phyloP scores from a whole-genome alignment of 768 basidiomycete species.

The Podaxis rugospora region DNA sequence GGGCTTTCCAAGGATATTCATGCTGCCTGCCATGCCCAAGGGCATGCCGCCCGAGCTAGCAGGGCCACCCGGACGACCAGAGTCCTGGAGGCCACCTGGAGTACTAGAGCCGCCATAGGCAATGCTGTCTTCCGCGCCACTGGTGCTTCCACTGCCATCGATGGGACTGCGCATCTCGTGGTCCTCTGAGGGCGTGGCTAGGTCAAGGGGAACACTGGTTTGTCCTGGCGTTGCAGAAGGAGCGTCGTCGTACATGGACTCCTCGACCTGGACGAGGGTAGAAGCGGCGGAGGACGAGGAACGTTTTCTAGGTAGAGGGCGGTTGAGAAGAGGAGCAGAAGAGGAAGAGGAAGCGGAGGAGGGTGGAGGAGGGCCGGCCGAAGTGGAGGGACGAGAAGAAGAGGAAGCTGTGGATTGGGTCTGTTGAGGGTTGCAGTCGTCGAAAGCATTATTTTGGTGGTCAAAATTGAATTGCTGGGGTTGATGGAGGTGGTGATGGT shows the following conservation, averaged over 20 bases:
- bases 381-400: conserved; percentile 19
- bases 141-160: conserved; percentile 47
- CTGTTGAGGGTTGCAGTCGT: conserved; percentile 23
- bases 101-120: conserved; percentile 10
- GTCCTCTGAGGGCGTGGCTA: conserved; percentile 49
- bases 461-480: conserved; percentile 50
- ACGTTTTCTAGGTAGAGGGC: conserved; percentile 62
- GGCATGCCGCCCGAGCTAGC: not conserved
- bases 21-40: conserved; percentile 30
- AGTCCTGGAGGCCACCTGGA: conserved; percentile 13
- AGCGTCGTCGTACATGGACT: conserved; percentile 35
- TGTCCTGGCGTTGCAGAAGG: conserved; percentile 20
- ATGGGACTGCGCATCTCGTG: conserved; percentile 47
- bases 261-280: conserved; percentile 38
- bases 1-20: conserved; percentile 63
- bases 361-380: conserved; percentile 18
- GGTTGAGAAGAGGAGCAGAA: conserved; percentile 46
- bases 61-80: conserved; percentile 12
- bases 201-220: conserved; percentile 30
- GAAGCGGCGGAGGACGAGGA: conserved; percentile 50
- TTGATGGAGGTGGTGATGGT: conserved; percentile 35
- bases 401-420: conserved; percentile 18
- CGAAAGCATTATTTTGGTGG: conserved; percentile 22
- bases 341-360: conserved; percentile 15
- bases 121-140: conserved; percentile 35